phyloP scores from a whole-genome alignment of 1,284 basidiomycete genomes.

The Stygiomarasmius scandens region DNA sequence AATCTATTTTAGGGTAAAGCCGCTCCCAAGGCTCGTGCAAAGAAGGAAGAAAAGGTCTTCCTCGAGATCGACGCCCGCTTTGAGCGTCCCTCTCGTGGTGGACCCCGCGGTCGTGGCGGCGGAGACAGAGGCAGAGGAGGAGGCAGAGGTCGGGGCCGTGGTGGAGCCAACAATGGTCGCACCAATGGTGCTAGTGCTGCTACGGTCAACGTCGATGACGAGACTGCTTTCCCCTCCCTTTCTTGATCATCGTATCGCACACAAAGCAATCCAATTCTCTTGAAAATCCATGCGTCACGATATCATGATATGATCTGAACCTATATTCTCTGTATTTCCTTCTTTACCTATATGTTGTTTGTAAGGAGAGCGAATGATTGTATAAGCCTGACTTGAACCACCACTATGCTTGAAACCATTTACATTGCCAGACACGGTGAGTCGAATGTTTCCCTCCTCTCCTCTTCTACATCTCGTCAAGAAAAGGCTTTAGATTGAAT shows the following conservation, averaged over 20 bases:
- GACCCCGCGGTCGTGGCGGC: slow-evolving; percentile 53
- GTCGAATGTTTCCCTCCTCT: too few species aligned
- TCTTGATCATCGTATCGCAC: slow-evolving; percentile 41
- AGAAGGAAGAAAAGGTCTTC: slow-evolving; percentile 80
- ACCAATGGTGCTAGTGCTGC: slow-evolving; percentile 31
- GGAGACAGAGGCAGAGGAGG: slow-evolving; percentile 48
- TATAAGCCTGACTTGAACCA: not conserved
- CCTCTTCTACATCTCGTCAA: too few species aligned
- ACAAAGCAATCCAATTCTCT: slow-evolving; percentile 9
- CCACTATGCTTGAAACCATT: slow-evolving; percentile 17
- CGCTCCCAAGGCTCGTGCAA: slow-evolving; percentile 61
- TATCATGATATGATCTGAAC: not conserved
- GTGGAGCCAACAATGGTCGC: slow-evolving; percentile 34
- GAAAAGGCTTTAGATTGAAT: slow-evolving; percentile 17
- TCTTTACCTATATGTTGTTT: not conserved
- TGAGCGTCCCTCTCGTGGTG: slow-evolving; percentile 68
- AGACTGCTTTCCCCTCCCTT: slow-evolving; percentile 84
- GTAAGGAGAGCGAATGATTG: not conserved
- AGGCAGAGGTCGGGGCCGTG: slow-evolving; percentile 44
- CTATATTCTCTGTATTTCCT: not conserved
- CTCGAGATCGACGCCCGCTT: slow-evolving; percentile 80
- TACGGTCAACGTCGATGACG: slow-evolving; percentile 71
- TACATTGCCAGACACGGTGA: slow-evolving; percentile 21
- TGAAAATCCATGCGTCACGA: slow-evolving; percentile 2
- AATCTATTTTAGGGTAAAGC: slow-evolving; percentile 51